A percentile compares a stretch with the other conserved stretches of the same genome.
Evolutionary conservation across 805 yeast genomes (phyloP).

Genomic region (Wickerhamomyces hampshirensis): DNA sequence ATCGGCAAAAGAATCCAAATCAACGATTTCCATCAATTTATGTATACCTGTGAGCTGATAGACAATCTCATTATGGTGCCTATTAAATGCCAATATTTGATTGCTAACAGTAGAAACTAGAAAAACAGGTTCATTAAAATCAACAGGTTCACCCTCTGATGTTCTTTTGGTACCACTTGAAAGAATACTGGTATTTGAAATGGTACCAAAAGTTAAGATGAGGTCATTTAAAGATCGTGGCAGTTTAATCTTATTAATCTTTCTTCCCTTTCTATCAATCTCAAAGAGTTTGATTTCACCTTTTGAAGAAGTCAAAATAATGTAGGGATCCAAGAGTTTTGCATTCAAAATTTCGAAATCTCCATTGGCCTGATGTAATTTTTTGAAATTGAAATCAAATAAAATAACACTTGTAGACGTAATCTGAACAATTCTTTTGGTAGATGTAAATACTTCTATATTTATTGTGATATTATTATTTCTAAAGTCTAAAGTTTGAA

Average conservation of each 20-base stretch:
- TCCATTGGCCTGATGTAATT: constrained; percentile 43
- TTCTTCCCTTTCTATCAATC: constrained; percentile 31
- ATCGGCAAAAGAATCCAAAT: constrained; percentile 28
- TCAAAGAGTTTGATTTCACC: constrained; percentile 67
- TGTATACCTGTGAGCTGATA: constrained; percentile 34
- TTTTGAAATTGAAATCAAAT: constrained; percentile 58
- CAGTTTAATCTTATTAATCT: constrained; percentile 30
- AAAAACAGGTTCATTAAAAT: constrained; percentile 37
- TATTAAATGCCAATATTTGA: constrained; percentile 58
- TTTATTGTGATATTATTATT: constrained; percentile 60
- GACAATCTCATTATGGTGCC: constrained; percentile 39
- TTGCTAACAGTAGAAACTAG: constrained; percentile 75
- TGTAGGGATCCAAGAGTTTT: constrained; percentile 54
- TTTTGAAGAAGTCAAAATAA: constrained; percentile 57
- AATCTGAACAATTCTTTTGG: constrained; percentile 66
- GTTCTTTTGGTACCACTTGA: constrained; percentile 27
- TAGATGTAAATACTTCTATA: constrained; percentile 52
- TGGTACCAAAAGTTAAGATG: constrained; percentile 67
- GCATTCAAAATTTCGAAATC: constrained; percentile 64
- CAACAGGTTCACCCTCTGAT: constrained; percentile 23
- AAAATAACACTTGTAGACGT: constrained; percentile 60
- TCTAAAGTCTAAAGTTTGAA: constrained; percentile 58
- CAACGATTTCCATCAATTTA: constrained; percentile 35
- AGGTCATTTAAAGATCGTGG: constrained; percentile 36
- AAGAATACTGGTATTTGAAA: constrained; percentile 45